Percentiles rank a stretch among this genome's conserved stretches.
Conservation (phyloP, 1,284 basidiomycete species). For the Marasmius oreades region DNA sequence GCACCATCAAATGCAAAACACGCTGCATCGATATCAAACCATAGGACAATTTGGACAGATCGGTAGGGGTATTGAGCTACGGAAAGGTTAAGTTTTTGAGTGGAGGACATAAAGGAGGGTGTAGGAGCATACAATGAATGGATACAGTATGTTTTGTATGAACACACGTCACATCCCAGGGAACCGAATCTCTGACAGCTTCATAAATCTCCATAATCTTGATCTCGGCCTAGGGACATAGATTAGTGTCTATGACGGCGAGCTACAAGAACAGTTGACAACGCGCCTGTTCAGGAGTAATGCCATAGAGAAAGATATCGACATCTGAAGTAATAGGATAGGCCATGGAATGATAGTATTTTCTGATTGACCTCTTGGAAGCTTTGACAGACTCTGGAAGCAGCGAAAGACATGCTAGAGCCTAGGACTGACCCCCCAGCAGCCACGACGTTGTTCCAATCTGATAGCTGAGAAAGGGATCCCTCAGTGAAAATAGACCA, state of each 20-base stretch:
- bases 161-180: conserved; percentile 63
- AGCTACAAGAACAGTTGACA: not conserved
- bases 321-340: conserved; percentile 60
- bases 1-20: conserved; percentile 53
- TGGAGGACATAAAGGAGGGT: not conserved
- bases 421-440: conserved; percentile 56
- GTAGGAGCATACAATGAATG: conserved; percentile 44
- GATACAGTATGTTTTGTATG: conserved; percentile 61
- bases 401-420: conserved; percentile 51
- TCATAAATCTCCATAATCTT: conserved; percentile 57
- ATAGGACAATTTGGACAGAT: conserved; percentile 53
- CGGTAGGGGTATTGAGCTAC: conserved; percentile 60
- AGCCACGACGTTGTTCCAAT: conserved; percentile 60
- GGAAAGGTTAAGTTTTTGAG: not conserved
- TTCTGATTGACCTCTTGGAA: conserved; percentile 51
- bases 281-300: conserved; percentile 46
- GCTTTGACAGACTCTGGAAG: conserved; percentile 41
- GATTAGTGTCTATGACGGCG: not conserved
- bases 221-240: conserved; percentile 42
- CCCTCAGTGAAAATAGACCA: conserved; percentile 58
- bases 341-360: conserved; percentile 47
- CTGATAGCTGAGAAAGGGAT: conserved; percentile 48
- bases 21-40: conserved; percentile 60
- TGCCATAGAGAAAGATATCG: conserved; percentile 58
- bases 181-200: conserved; percentile 57